These are phyloP conservation scores for Sclerotinia borealis DNA, from an alignment of 2,329 filamentous ascomycete species.

Conservation along the genomic window DNA sequence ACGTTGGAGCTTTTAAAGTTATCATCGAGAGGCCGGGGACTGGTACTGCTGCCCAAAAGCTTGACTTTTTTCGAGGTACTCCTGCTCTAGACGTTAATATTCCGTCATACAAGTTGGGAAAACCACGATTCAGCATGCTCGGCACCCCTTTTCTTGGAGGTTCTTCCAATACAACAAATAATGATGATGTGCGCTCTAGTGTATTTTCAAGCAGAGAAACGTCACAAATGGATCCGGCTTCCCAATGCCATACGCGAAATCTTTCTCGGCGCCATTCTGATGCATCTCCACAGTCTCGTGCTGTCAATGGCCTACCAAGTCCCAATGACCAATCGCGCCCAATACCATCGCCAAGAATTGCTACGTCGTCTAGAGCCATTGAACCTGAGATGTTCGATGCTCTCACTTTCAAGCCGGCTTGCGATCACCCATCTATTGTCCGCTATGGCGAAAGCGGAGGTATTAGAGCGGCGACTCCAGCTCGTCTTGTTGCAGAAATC, in stretches of 20 bases:
- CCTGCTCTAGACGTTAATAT: constrained; percentile 69
- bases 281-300: constrained; percentile 26
- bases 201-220: constrained; percentile 42
- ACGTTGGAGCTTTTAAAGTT: constrained; percentile 68
- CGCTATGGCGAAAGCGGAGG: constrained; percentile 69
- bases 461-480: constrained; percentile 83
- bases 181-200: constrained; percentile 63
- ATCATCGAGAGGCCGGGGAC: constrained; percentile 68
- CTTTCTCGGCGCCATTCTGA: constrained; percentile 31
- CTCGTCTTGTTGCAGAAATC: constrained; percentile 89
- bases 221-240: constrained; percentile 24
- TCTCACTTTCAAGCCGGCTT: constrained; percentile 70
- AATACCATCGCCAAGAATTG: constrained; percentile 16
- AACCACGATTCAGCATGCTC: constrained; percentile 69
- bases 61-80: constrained; percentile 37
- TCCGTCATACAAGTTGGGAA: constrained; percentile 77
- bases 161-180: constrained; percentile 69
- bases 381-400: constrained; percentile 76
- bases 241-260: constrained; percentile 20
- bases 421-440: constrained; percentile 74
- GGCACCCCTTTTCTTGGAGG: constrained; percentile 73
- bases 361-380: constrained; percentile 38
- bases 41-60: constrained; percentile 50
- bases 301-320: constrained; percentile 12
- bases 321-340: constrained; percentile 15